Evolutionary conservation across 2,329 filamentous ascomycete species (phyloP).

Genomic region (Penicillium glabrum): DNA sequence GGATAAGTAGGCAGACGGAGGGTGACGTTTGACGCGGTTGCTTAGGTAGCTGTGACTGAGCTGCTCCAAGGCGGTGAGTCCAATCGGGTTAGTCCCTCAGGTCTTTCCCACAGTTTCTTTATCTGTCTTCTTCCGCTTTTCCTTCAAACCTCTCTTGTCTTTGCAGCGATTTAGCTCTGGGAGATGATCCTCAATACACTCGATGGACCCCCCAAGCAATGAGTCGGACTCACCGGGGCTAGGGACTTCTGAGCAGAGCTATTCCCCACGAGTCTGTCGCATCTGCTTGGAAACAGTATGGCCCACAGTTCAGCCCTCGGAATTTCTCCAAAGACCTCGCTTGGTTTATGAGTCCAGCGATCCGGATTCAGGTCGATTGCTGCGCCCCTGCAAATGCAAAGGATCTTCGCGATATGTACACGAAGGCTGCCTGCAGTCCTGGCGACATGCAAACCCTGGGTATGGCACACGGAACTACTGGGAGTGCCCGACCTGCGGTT

Average conservation of each 20-base stretch:
- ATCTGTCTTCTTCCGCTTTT: constrained; percentile 15
- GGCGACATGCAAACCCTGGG: constrained; percentile 72
- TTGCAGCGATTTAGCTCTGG: not conserved
- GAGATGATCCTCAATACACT: not conserved
- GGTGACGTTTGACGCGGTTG: constrained; percentile 32
- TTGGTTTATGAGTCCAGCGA: constrained; percentile 74
- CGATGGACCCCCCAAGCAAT: constrained; percentile 19
- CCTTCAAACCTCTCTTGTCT: not conserved
- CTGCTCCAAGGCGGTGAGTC: constrained; percentile 30
- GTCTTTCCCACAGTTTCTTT: constrained; percentile 11
- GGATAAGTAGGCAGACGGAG: constrained; percentile 25
- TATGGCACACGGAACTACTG: constrained; percentile 70
- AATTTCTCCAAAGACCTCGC: constrained; percentile 57
- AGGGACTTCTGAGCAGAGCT: constrained; percentile 47
- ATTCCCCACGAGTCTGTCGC: constrained; percentile 74
- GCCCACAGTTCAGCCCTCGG: constrained; percentile 60
- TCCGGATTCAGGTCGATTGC: constrained; percentile 70
- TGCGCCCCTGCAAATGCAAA: constrained; percentile 91
- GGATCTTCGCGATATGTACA: constrained; percentile 93
- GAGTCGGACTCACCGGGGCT: constrained; percentile 30
- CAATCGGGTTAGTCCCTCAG: constrained; percentile 9
- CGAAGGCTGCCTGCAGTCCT: constrained; percentile 80
- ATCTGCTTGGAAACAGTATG: constrained; percentile 79
- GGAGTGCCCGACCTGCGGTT: constrained; percentile 84
- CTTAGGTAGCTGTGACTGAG: constrained; percentile 30